phyloP scores from a whole-genome alignment of 345 rosid species.

The Erodium maritimum region DNA sequence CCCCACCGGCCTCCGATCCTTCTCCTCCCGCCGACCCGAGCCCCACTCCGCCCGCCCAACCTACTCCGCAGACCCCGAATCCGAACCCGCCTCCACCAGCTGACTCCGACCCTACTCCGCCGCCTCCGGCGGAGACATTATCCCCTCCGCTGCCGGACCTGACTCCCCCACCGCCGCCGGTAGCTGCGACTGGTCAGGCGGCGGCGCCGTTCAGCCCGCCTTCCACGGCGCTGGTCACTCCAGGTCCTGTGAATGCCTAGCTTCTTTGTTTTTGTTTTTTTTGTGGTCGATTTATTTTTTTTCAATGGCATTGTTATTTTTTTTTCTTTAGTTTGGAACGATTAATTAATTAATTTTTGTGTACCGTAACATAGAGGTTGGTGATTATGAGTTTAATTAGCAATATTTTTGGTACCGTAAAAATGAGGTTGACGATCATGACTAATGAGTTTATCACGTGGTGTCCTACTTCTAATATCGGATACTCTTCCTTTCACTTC shows the following conservation, averaged over 20 bases:
- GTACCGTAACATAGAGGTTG: neutral
- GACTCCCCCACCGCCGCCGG: constrained; percentile 11
- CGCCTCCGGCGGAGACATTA: neutral
- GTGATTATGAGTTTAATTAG: too few relatives aligned
- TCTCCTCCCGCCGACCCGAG: constrained; percentile 1
- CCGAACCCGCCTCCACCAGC: neutral
- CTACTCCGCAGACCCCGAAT: constrained; percentile 4
- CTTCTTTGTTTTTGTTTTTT: constrained; percentile 7
- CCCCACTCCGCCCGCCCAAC: constrained; percentile 4
- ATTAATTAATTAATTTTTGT: too few relatives aligned
- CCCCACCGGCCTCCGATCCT: constrained; percentile 12
- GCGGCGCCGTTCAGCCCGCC: constrained; percentile 52
- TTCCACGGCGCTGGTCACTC: constrained; percentile 30
- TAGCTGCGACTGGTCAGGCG: constrained; percentile 16
- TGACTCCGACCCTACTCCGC: neutral
- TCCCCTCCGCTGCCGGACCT: neutral
- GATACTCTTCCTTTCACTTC: neutral
- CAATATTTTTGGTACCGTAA: too few relatives aligned
- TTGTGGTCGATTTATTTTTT: too few relatives aligned
- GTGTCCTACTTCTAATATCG: neutral
- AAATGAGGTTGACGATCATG: too few relatives aligned
- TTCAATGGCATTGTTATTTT: too few relatives aligned
- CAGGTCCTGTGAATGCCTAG: constrained; percentile 59
- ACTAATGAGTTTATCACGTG: too few relatives aligned
- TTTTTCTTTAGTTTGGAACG: too few relatives aligned